Conservation (phyloP, 2,329 filamentous ascomycete species). For the Rhynchosporium secalis region DNA sequence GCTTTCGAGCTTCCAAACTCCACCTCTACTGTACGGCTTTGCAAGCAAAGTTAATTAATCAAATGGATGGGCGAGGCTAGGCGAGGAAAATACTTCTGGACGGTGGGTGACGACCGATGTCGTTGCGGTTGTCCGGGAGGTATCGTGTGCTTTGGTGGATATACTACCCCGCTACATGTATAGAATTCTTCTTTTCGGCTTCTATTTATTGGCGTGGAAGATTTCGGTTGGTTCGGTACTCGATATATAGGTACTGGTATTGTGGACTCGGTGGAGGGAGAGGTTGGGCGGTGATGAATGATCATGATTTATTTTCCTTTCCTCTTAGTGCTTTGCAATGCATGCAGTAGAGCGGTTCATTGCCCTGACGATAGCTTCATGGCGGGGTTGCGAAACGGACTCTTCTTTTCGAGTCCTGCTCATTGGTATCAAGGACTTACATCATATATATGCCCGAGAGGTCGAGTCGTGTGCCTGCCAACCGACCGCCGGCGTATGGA, state of each 20-base stretch:
- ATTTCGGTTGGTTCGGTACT: background rate
- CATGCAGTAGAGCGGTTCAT: background rate
- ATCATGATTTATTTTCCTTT: background rate
- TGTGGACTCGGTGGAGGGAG: background rate
- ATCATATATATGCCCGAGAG: background rate
- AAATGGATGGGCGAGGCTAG: background rate
- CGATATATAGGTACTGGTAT: too few relatives aligned
- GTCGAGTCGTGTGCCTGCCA: conserved; percentile 1
- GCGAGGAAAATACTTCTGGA: background rate
- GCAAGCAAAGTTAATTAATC: too few relatives aligned
- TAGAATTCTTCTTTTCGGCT: conserved; percentile 4
- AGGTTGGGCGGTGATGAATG: background rate
- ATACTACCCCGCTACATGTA: background rate
- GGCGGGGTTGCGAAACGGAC: background rate
- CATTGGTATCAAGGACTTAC: conserved; percentile 1
- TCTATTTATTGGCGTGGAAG: conserved; percentile 2
- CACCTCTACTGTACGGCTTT: too few relatives aligned
- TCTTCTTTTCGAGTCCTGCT: background rate
- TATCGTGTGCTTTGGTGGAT: background rate
- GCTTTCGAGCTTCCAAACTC: background rate
- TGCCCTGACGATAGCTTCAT: background rate
- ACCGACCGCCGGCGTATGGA: conserved; percentile 1
- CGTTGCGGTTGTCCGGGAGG: background rate
- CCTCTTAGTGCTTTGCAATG: background rate
- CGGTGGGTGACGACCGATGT: conserved; percentile 9